Evolutionary conservation across 1,284 basidiomycete genomes (phyloP).

Genomic region (Sanguinoderma infundibulare): DNA sequence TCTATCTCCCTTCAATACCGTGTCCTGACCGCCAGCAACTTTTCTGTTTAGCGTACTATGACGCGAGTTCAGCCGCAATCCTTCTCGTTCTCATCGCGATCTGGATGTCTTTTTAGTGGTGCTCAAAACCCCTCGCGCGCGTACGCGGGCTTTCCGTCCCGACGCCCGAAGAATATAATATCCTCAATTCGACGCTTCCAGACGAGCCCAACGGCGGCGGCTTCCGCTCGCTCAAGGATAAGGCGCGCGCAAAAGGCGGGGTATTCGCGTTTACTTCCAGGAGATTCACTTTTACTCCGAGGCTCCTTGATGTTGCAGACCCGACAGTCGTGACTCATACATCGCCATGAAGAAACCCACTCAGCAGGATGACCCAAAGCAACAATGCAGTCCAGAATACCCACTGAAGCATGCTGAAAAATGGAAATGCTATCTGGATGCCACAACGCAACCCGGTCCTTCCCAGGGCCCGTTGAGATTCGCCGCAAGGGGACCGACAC

Average conservation of each 20-base stretch:
- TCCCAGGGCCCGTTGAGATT: no score
- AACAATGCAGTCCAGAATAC: no score
- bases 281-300: no score
- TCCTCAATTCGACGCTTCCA: constrained; percentile 45
- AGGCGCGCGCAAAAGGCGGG: constrained; percentile 45
- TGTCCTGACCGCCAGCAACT: not conserved
- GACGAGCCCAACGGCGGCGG: constrained; percentile 32
- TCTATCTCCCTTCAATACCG: constrained; percentile 1
- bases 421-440: no score
- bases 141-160: constrained; percentile 44
- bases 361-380: no score
- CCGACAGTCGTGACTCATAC: no score
- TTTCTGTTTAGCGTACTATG: constrained; percentile 78
- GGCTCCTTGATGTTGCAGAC: no score
- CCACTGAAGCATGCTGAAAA: no score
- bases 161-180: constrained; percentile 54
- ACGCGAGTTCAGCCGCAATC: constrained; percentile 86
- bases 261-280: no score
- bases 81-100: constrained; percentile 78
- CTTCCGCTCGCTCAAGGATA: constrained; percentile 42
- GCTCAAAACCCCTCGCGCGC: constrained; percentile 53
- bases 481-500: no score
- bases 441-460: no score
- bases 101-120: constrained; percentile 74
- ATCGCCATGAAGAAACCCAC: no score